Conservation (phyloP, 2,329 filamentous ascomycete species). For the Trichophaea hybrida region DNA sequence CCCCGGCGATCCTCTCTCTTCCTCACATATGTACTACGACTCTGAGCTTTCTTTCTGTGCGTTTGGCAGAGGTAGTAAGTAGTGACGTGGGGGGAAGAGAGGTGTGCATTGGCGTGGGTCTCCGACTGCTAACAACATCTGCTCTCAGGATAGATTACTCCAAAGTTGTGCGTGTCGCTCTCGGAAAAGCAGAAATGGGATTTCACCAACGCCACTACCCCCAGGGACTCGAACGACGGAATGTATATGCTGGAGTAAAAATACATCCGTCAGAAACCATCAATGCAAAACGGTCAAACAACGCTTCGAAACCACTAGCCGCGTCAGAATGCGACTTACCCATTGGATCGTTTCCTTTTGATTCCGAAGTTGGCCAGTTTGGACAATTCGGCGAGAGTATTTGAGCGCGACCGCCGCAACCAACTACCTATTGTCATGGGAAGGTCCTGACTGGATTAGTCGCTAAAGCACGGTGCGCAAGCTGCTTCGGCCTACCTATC, state of each 20-base stretch:
- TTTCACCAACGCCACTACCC: background rate
- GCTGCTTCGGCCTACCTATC: background rate
- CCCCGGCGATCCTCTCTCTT: background rate
- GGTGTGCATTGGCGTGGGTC: constrained; percentile 1
- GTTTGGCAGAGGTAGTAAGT: background rate
- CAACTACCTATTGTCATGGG: background rate
- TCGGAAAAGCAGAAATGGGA: constrained; percentile 6
- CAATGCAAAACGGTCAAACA: background rate
- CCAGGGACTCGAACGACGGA: background rate
- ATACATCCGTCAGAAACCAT: background rate
- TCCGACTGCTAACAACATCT: background rate
- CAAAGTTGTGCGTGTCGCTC: constrained; percentile 4
- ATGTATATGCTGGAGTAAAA: background rate
- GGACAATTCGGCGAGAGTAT: background rate
- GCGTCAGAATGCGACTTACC: background rate
- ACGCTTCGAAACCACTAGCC: background rate
- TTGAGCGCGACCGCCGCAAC: background rate
- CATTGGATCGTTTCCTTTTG: background rate
- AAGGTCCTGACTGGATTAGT: background rate
- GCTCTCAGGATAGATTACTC: constrained; percentile 1
- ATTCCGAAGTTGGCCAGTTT: background rate
- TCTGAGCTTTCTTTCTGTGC: background rate
- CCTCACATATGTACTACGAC: background rate
- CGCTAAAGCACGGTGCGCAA: background rate
- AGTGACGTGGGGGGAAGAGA: constrained; percentile 1